Evolutionary conservation across 495 filamentous ascomycete genomes (phyloP).

Genomic region (Sordaria brevicollis): DNA sequence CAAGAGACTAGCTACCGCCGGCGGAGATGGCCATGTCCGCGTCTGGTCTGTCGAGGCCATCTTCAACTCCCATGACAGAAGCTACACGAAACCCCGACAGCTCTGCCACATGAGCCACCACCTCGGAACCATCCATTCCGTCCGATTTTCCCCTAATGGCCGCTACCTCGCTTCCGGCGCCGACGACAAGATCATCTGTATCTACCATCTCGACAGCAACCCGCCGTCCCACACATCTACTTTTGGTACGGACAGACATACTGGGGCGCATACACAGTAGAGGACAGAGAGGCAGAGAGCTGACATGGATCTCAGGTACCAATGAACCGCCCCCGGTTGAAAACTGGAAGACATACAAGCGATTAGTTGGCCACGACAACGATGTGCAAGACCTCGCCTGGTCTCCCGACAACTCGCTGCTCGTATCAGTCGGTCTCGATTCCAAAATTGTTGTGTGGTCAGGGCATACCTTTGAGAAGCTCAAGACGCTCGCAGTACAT

Average conservation of each 20-base stretch:
- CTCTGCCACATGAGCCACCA: constrained; percentile 97
- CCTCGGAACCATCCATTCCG: constrained; percentile 91
- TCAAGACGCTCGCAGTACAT: constrained; percentile 83
- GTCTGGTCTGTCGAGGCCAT: constrained; percentile 97
- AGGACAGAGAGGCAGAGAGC: constrained; percentile 8
- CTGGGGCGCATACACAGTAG: background rate
- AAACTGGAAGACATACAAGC: constrained; percentile 89
- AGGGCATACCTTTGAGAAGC: constrained; percentile 92
- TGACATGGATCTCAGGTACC: constrained; percentile 45
- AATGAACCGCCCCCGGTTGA: constrained; percentile 90
- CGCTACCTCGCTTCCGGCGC: constrained; percentile 92
- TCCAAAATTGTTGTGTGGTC: constrained; percentile 98
- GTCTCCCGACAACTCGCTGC: constrained; percentile 89
- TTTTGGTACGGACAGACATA: constrained; percentile 49
- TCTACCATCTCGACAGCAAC: constrained; percentile 81
- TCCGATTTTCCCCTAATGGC: constrained; percentile 88
- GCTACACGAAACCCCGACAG: constrained; percentile 72
- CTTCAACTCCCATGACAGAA: constrained; percentile 60
- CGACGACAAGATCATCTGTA: constrained; percentile 96
- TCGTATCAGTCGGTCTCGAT: constrained; percentile 93
- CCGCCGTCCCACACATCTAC: constrained; percentile 60
- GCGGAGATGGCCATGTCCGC: constrained; percentile 93
- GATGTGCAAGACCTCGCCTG: constrained; percentile 97
- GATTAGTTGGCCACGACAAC: constrained; percentile 93
- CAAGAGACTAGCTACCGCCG: constrained; percentile 79